phyloP scores from a whole-genome alignment of 768 basidiomycete genomes.

The Boletus coccyginus region DNA sequence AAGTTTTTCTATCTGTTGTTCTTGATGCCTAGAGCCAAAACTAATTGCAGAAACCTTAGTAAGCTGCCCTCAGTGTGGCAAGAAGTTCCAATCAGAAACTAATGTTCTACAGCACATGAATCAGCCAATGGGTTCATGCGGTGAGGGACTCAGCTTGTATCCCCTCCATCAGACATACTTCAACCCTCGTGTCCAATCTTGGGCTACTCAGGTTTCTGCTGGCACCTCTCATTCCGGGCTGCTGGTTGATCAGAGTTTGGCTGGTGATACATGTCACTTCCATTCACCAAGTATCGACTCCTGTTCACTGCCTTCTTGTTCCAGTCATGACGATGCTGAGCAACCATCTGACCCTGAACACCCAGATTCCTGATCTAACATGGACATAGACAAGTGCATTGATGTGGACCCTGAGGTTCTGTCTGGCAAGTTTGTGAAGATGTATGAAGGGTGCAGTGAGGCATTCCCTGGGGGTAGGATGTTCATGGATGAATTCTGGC shows the following conservation, averaged over 20 bases:
- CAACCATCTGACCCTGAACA: no score
- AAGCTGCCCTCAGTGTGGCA: not conserved
- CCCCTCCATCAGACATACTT: not conserved
- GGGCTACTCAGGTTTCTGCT: no score
- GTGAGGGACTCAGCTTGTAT: not conserved
- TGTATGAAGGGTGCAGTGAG: not conserved
- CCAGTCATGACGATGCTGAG: no score
- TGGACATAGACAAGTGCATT: no score
- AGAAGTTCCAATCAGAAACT: not conserved
- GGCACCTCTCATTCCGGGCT: no score
- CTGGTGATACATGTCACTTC: no score
- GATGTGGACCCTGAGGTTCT: not conserved
- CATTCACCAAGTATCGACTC: no score
- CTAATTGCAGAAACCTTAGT: not conserved
- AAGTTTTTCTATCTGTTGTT: no score
- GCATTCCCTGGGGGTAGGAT: constrained; percentile 1
- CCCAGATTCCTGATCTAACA: no score
- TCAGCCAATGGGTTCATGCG: not conserved
- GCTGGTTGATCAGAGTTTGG: no score
- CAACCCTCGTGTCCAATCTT: no score
- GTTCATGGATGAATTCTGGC: constrained; percentile 28
- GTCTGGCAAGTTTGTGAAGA: not conserved
- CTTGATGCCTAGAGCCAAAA: not conserved
- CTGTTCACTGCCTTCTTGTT: no score
- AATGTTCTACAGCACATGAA: constrained; percentile 2